Base-by-base conservation (phyloP, 2,329 filamentous ascomycete species). In the Ceratocystis harringtonii region DNA sequence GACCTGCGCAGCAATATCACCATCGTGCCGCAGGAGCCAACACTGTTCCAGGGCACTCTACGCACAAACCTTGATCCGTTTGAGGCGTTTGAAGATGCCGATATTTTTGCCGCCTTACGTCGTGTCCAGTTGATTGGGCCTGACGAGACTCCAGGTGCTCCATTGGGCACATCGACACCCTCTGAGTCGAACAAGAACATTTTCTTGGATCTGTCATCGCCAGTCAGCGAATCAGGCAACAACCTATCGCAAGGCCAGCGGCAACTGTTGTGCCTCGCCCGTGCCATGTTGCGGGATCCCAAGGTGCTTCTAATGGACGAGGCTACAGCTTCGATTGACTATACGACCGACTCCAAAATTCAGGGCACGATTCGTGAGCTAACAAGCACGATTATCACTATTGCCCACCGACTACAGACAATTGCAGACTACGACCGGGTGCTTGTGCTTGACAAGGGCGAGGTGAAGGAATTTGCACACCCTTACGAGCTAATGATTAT, bases 351-450 rank as follows among this genome's bases (percentile, higher is more conserved):
- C 72, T 81, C 87, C 62, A 96, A 96, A 78, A 97, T 99, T 70
- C 94, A 99, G 76, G 90, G 90, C 71, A 97, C 94, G 0, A 92
- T 99, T 68, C 87, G 91, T n/a, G 89, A 96, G 74, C 82, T 97
- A 70, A 88, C 86, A 69, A 90, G 91, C 74, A 99, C 94, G 0
- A 96, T 95, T 68, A 89, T 97, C 73, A 97, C 94, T 0, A 97
- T 99, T 72, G 94, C 94, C 0, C 94, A 99, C 76, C 85, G 94
- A 19, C 79, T 99, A 69, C 91, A 96, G 73, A 99, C 94, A 0
- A 97, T 99, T 74, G 92, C 94, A 32, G 94, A 99, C 74, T 99
- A 97, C 72, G 94, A 99, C 77, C 96, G 95, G 78, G 92, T 99
- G 15, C 79, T 99, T 17, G 92, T 99, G 12, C 79, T 99, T 3